Base-by-base conservation (phyloP, 2,329 filamentous ascomycete species). In the Colletotrichum sp. region DNA sequence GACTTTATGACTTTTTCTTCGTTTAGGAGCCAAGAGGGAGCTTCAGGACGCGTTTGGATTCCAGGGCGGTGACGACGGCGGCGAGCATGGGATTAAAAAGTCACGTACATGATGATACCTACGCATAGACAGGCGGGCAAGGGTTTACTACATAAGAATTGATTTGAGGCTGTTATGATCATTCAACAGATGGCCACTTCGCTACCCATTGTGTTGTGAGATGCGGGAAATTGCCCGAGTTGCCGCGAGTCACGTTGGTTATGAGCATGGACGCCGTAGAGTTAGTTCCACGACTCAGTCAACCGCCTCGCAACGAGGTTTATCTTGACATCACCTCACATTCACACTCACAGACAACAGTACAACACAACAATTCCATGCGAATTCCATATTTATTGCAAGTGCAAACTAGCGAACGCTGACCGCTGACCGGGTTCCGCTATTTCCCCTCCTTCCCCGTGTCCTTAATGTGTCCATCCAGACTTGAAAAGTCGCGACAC, bases 71-170 rank as follows among this genome's bases (percentile, higher is more conserved):
- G 48, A 52, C 21, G 48, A 30, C 21, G 16, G 28, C 34, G 61
- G 30, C 24, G 72, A 65, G n/a, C 24, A 48, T n/a, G 38, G 52
- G 32, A 58, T 32, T 26, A 56, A 62, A 62, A 55, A 64, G 56
- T 38, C 52, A 38, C 62, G 62, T 73, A 73, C 36, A 75, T 75
- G 69, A 75, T 73, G 73, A 75, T 73, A 75, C 63, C 69, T 75
- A 52, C 21, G 73, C 58, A 73, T 73, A 73, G 73, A 63, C 28
- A 58, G 56, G 21, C 43, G 43, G n/a, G 43, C 43, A 52, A 10
- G 43, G 55, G 14, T 58, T 65, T 65, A 18, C 16, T 24, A 24
- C 21, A 24, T 24, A 24, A 26, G 70, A 71, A 28, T 55, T 66
- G 64, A 67, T 28, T 67, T 58, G 64, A 24, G 48, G 64, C 28